These are phyloP conservation scores for Pharnaceum exiguum DNA, from an alignment of 148 eudicot species.

Conservation along the genomic window DNA sequence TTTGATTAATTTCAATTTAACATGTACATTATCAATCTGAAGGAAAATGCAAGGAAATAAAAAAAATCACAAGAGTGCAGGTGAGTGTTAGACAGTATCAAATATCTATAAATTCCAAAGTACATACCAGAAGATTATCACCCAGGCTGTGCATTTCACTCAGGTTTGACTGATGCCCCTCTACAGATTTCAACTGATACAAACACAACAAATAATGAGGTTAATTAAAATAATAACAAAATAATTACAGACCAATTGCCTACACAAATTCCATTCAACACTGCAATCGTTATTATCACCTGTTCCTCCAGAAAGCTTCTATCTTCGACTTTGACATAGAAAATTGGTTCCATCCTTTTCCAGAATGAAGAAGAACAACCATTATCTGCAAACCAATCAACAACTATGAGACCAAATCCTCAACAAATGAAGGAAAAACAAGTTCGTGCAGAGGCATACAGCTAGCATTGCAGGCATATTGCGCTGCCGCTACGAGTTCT, in stretches of 20 bases:
- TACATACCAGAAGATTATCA: conserved; percentile 22
- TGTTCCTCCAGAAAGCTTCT: conserved; percentile 52
- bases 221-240: conserved; percentile 1
- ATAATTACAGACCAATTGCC: background rate
- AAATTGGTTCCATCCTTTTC: conserved; percentile 70
- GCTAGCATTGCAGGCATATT: conserved; percentile 59
- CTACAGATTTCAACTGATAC: conserved; percentile 46
- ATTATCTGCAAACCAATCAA: conserved; percentile 41
- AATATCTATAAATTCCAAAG: too few relatives aligned
- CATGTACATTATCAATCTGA: too few relatives aligned
- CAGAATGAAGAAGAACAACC: conserved; percentile 74
- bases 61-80: background rate
- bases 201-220: conserved; percentile 12
- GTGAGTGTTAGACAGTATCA: too few relatives aligned
- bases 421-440: conserved; percentile 7
- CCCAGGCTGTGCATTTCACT: conserved; percentile 25
- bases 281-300: conserved; percentile 38
- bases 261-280: background rate
- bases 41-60: too few relatives aligned
- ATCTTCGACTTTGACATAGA: conserved; percentile 46
- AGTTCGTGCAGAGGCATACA: conserved; percentile 36
- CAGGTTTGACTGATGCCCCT: conserved; percentile 34
- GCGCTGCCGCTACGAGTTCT: conserved; percentile 70
- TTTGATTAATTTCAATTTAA: too few relatives aligned
- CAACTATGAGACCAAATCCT: background rate